Percentiles rank a stretch among this genome's conserved stretches.
Conservation (phyloP, 208 protist genomes). For the Herpetomonas muscarum region DNA sequence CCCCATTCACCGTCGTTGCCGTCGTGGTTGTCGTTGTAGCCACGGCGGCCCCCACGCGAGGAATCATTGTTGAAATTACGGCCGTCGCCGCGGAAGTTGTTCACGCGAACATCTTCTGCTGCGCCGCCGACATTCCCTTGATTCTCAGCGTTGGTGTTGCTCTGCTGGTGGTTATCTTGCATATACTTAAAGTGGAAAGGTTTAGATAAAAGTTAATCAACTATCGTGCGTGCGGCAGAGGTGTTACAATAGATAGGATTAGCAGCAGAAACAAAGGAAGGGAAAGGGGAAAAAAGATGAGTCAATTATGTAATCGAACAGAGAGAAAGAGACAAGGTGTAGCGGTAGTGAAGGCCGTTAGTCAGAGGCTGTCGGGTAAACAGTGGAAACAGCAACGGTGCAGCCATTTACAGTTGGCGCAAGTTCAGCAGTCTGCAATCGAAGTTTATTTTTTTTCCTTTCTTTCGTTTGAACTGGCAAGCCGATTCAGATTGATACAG, state of each 20-base stretch:
- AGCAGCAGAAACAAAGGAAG: slow-evolving; percentile 1
- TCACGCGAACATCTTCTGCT: slow-evolving; percentile 26
- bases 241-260: background rate
- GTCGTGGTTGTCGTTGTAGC: background rate
- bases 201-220: background rate
- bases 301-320: too few relatives aligned
- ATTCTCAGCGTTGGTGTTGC: slow-evolving; percentile 42
- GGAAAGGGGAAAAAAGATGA: background rate
- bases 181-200: slow-evolving; percentile 35
- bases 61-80: slow-evolving; percentile 21
- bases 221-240: background rate
- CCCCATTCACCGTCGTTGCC: slow-evolving; percentile 6
- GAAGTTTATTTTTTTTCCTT: too few relatives aligned
- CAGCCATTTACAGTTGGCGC: too few relatives aligned
- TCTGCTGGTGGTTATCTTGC: slow-evolving; percentile 41
- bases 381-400: too few relatives aligned
- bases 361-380: too few relatives aligned
- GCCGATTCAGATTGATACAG: too few relatives aligned
- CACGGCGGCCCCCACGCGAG: slow-evolving; percentile 32
- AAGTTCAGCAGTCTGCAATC: too few relatives aligned
- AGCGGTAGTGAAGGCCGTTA: too few relatives aligned
- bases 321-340: too few relatives aligned
- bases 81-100: slow-evolving; percentile 29
- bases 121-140: slow-evolving; percentile 38
- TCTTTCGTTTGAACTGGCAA: too few relatives aligned